Base-by-base conservation (phyloP, 2,329 filamentous ascomycete species). In the Pestalotiopsis sp. region DNA sequence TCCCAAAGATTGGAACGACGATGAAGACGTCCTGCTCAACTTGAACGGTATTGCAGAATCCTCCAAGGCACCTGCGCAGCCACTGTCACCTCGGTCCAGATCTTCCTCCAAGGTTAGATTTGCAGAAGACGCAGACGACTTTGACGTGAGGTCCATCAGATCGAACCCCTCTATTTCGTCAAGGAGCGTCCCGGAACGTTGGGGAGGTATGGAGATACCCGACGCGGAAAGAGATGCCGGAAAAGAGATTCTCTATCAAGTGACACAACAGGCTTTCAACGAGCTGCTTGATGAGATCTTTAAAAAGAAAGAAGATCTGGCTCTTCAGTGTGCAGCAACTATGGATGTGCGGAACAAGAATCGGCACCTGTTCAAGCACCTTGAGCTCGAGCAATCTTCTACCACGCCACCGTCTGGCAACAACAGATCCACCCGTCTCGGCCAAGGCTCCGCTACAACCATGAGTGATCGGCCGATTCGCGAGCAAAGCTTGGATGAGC, bases 211-310 rank as follows among this genome's bases (percentile, higher is more conserved):
- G 78, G 92, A 94, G 66, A 90, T 97, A 17, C 92, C 93, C 0
- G 90, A 93, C 72, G 91, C 92, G 0, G 94, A 97, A 78, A 88
- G 87, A 69, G 94, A 97, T 77, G 90, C 93, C 5, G 94, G 93
- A 49, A 93, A 92, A 73, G 94, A 98, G 77, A 92, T 98, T 3
- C 83, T 98, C 1, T 98, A 97, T 76, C 93, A 97, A 78, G 90
- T 97, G 39, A 94, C 93, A 0, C 94, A 98, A 79, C 92, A 97
- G 79, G 92, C 94, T 0, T 93, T 97, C 82, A 98, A 98, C 75
- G 94, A 98, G 80, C 84, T 98, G 2, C 87, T 99, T 0, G 93
- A 98, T 76, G 87, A 90, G 1, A 85, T 99, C 0, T 99, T 99
- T 82, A 92, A 92, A 73, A 85, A 87, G 4, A 91, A 92, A 72